A percentile compares a stretch with the other conserved stretches of the same genome.
These are phyloP conservation scores for Rhodotorula paludigena DNA, from an alignment of 768 basidiomycete species.

Conservation along the genomic window DNA sequence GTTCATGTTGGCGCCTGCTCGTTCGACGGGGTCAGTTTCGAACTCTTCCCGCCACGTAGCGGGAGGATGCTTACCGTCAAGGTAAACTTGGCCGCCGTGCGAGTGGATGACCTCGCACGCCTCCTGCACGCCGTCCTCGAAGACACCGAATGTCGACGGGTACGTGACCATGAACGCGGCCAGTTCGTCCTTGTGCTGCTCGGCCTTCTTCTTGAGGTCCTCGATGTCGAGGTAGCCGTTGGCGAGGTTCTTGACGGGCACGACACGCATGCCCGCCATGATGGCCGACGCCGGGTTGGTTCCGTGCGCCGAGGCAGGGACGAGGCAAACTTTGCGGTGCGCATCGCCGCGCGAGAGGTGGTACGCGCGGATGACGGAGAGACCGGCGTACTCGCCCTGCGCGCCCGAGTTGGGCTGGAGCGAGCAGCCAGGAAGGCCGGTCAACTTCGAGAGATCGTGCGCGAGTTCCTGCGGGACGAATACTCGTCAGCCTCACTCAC, in stretches of 20 bases:
- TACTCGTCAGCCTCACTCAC: neutral
- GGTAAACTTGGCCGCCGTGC: constrained; percentile 89
- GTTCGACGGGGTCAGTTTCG: neutral
- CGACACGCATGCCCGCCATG: constrained; percentile 95
- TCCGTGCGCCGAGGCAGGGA: constrained; percentile 89
- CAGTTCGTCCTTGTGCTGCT: constrained; percentile 81
- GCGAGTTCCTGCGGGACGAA: constrained; percentile 68
- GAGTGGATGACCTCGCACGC: constrained; percentile 92
- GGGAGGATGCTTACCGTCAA: constrained; percentile 57
- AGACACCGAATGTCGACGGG: constrained; percentile 88
- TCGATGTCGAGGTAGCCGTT: constrained; percentile 85
- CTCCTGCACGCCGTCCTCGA: constrained; percentile 73
- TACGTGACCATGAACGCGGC: constrained; percentile 84
- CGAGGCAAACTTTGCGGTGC: constrained; percentile 68
- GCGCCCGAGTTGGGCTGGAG: constrained; percentile 99
- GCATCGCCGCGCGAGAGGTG: constrained; percentile 80
- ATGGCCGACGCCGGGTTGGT: constrained; percentile 97
- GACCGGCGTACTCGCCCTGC: constrained; percentile 94
- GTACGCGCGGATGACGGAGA: constrained; percentile 88
- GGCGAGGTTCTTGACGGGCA: constrained; percentile 79
- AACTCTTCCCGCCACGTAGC: neutral
- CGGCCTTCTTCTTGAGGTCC: constrained; percentile 80
- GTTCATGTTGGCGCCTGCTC: constrained; percentile 33
- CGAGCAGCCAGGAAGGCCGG: constrained; percentile 91
- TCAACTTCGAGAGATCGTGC: constrained; percentile 81